phyloP scores from a whole-genome alignment of 148 eudicot species.

The Rhododendron williamsianum region DNA sequence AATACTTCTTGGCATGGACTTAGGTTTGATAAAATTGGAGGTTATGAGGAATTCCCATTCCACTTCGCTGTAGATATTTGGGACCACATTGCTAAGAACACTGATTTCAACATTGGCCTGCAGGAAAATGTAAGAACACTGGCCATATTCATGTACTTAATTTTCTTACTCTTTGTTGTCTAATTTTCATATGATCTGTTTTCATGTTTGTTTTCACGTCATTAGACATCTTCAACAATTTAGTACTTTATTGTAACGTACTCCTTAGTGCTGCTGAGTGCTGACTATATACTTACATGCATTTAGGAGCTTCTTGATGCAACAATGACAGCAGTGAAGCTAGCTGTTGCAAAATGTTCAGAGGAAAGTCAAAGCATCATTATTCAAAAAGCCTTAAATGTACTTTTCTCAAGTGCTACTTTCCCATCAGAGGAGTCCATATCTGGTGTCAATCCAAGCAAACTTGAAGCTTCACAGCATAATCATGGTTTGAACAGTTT shows the following conservation, averaged over 20 bases:
- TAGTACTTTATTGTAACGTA: background rate
- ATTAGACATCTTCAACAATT: slow-evolving; percentile 4
- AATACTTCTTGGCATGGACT: slow-evolving; percentile 13
- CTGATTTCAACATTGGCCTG: slow-evolving; percentile 11
- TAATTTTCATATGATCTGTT: background rate
- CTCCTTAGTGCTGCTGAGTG: background rate
- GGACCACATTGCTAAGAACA: slow-evolving; percentile 43
- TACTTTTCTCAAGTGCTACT: slow-evolving; percentile 36
- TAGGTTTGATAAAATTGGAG: slow-evolving; percentile 51
- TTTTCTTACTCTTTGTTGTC: background rate
- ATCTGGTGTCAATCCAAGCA: slow-evolving; percentile 17
- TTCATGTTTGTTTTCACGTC: background rate
- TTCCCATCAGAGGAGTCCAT: slow-evolving; percentile 24
- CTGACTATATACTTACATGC: slow-evolving; percentile 12
- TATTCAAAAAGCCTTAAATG: slow-evolving; percentile 49
- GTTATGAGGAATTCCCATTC: slow-evolving; percentile 40
- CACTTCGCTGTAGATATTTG: slow-evolving; percentile 55
- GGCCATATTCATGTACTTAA: background rate
- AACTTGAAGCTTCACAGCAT: slow-evolving; percentile 32
- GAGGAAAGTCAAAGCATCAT: slow-evolving; percentile 51
- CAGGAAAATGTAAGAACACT: slow-evolving; percentile 36
- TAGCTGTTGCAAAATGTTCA: slow-evolving; percentile 60
- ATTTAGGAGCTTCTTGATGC: slow-evolving; percentile 66
- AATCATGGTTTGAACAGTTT: slow-evolving; percentile 24
- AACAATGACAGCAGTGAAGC: slow-evolving; percentile 63